Conservation (phyloP, 371 early-diverging fungal genomes). For the Mucor piriformis region DNA sequence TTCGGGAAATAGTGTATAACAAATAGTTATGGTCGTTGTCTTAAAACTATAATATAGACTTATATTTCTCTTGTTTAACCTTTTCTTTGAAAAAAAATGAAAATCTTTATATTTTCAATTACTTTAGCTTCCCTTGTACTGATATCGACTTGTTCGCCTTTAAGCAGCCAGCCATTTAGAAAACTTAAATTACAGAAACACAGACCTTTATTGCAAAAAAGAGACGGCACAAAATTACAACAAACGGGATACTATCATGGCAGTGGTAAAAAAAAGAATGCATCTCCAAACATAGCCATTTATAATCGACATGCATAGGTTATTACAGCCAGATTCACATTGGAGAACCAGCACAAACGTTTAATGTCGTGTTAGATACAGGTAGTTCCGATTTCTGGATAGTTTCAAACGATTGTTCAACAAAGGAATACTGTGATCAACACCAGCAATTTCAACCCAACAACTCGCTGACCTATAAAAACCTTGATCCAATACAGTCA, state of each 20-base stretch:
- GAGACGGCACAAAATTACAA: slow-evolving; percentile 5
- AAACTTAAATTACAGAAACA: neutral
- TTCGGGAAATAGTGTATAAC: too few relatives aligned
- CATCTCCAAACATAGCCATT: neutral
- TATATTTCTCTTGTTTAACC: too few relatives aligned
- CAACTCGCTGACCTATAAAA: slow-evolving; percentile 18
- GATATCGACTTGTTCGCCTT: too few relatives aligned
- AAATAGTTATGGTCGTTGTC: too few relatives aligned
- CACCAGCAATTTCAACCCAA: slow-evolving; percentile 20
- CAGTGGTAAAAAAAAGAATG: slow-evolving; percentile 36
- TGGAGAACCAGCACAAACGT: slow-evolving; percentile 68
- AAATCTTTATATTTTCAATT: too few relatives aligned
- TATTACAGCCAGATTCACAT: slow-evolving; percentile 60
- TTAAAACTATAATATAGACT: too few relatives aligned
- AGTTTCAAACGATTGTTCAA: slow-evolving; percentile 83
- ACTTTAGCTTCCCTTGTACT: too few relatives aligned
- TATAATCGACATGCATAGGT: slow-evolving; percentile 23
- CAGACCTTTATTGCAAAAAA: neutral
- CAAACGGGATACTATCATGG: slow-evolving; percentile 42
- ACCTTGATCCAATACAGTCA: neutral
- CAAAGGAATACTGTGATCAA: slow-evolving; percentile 50
- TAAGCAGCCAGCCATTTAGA: neutral
- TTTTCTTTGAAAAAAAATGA: too few relatives aligned
- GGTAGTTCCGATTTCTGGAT: slow-evolving; percentile 84
- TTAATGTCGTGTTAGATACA: slow-evolving; percentile 75